Base-by-base conservation (phyloP, 495 filamentous ascomycete species). In the Penicillium alfredii region DNA sequence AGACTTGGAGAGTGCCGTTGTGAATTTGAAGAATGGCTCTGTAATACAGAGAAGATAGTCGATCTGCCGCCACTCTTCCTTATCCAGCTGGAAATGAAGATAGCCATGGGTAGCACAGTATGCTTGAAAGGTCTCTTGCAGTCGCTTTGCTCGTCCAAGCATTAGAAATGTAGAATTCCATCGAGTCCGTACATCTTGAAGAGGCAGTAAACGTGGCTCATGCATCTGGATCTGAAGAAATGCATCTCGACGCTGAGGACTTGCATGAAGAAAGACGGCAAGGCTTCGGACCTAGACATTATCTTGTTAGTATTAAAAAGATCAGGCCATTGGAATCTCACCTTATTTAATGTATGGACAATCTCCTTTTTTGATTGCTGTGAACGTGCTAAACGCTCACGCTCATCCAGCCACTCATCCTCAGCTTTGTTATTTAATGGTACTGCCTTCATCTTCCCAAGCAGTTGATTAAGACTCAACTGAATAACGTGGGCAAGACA, bases 21-120 rank as follows among this genome's bases (percentile, higher is more conserved):
- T 47, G 17, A 13, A 51, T 9, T 30, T 8, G 36, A 38, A 43
- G 32, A 52, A 52, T 28, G 23, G 38, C 29, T 40, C 2, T 4
- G 30, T 40, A 3, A 40, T 18, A 18, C 13, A 31, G 13, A 40
- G 29, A 20, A 40, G 20, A 38, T 53, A 53, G 29, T 48, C 32
- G 40, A 53, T 19, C 21, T 53, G 33, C 3, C 29, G 16, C 33
- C 23, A 53, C 28, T 53, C 45, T 23, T 47, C 28, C 7, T 43
- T 14, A 13, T 38, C 17, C 5, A 53, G 28, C 30, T 28, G 16
- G 4, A 53, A 35, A 3, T 53, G 8, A 20, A 20, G 16, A n/a
- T 40, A 34, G 9, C 39, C 20, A 43, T 53, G 32, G 15, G 42
- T n/a, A 12, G 6, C 23, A 32, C 22, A 43, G 16, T 42, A 45